Conservation (phyloP, 2,329 filamentous ascomycete genomes). For the Penicillium hordei region DNA sequence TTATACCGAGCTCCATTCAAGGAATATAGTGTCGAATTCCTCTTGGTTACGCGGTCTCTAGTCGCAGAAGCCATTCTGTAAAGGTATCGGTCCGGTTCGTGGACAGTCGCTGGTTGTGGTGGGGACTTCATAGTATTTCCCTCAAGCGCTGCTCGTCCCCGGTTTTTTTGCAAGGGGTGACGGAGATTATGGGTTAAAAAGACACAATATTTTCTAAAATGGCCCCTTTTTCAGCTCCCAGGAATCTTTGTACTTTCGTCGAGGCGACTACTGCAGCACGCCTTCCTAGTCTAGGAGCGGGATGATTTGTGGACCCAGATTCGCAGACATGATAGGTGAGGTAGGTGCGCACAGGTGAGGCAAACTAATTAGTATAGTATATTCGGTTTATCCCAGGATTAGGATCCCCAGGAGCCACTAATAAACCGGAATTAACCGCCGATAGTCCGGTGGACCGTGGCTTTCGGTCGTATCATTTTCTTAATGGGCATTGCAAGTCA, state of each 20-base stretch:
- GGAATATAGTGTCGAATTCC: slow-evolving; percentile 5
- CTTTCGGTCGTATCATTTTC: background rate
- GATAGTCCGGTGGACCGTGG: background rate
- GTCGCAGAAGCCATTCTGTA: slow-evolving; percentile 6
- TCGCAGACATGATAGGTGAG: background rate
- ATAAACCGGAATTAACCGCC: background rate
- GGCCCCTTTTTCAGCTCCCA: slow-evolving; percentile 4
- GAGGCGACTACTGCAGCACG: no score
- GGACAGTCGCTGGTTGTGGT: slow-evolving; percentile 10
- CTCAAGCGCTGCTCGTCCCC: background rate
- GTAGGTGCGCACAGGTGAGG: background rate
- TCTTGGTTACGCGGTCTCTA: slow-evolving; percentile 4
- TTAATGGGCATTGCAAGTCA: background rate
- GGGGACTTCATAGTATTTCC: slow-evolving; percentile 3
- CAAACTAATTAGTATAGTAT: background rate
- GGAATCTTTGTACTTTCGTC: background rate
- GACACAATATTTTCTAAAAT: background rate
- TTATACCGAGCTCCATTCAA: slow-evolving; percentile 4
- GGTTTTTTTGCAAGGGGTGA: slow-evolving; percentile 1
- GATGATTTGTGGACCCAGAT: background rate
- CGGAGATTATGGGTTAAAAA: slow-evolving; percentile 1
- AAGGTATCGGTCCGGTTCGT: slow-evolving; percentile 3
- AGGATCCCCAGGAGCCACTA: background rate
- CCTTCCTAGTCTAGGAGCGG: background rate
- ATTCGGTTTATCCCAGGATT: background rate